phyloP scores from a whole-genome alignment of 208 protist species.

The Leishmania mexicana region DNA sequence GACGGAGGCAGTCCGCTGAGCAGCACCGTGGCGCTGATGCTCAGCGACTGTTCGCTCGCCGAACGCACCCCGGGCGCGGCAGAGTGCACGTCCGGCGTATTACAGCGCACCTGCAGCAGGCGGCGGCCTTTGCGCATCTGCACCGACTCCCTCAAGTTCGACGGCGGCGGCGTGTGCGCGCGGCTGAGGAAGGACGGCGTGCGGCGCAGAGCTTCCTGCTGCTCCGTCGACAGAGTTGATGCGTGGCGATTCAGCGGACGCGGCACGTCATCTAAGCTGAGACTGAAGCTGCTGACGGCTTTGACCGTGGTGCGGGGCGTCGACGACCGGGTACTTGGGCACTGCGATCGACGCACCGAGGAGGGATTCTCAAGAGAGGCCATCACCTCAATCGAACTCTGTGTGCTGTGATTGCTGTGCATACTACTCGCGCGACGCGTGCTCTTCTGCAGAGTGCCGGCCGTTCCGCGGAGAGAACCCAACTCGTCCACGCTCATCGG shows the following conservation, averaged over 20 bases:
- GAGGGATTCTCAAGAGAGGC: background rate
- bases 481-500: constrained; percentile 1
- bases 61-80: background rate
- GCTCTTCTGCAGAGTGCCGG: background rate
- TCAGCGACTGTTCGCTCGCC: constrained; percentile 2
- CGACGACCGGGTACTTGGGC: constrained; percentile 5
- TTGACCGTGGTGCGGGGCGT: background rate
- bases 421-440: background rate
- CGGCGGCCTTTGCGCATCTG: constrained; percentile 16
- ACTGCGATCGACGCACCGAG: background rate
- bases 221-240: constrained; percentile 35
- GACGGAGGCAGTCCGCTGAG: constrained; percentile 1
- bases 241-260: constrained; percentile 39
- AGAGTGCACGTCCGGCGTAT: constrained; percentile 8
- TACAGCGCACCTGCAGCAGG: constrained; percentile 4
- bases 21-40: constrained; percentile 9
- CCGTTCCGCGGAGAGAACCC: background rate
- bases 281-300: constrained; percentile 3
- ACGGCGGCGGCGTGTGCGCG: constrained; percentile 47
- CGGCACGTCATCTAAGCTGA: constrained; percentile 16
- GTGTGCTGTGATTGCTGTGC: constrained; percentile 6
- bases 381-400: background rate
- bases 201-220: constrained; percentile 36
- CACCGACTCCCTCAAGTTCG: constrained; percentile 21
- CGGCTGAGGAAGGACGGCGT: constrained; percentile 40